Percentiles rank a stretch among this genome's conserved stretches.
Conservation (phyloP, 345 rosid species). For the Brassica incana region DNA sequence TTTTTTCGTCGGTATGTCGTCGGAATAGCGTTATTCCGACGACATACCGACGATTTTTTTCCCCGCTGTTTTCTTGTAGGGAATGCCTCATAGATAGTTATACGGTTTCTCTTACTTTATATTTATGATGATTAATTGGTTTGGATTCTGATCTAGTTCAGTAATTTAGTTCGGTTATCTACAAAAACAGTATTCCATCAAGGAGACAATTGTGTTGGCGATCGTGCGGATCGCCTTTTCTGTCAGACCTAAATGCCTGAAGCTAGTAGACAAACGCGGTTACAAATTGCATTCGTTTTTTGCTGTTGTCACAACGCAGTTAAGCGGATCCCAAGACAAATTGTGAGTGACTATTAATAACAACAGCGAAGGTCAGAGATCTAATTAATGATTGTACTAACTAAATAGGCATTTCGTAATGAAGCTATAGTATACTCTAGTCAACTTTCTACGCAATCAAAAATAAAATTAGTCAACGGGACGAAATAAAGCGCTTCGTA, state of each 20-base stretch:
- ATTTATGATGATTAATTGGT: not conserved
- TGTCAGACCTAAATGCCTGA: not conserved
- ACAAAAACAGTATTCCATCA: not conserved
- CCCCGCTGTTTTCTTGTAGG: no score
- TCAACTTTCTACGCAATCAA: slow-evolving; percentile 18
- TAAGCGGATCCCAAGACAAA: not conserved
- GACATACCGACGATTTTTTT: no score
- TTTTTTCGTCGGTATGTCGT: no score
- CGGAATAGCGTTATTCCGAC: no score
- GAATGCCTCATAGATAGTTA: not conserved
- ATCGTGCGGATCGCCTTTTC: not conserved
- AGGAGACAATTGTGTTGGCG: slow-evolving; percentile 3
- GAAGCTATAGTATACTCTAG: not conserved
- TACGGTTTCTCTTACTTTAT: not conserved
- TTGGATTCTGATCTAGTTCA: not conserved
- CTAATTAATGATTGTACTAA: slow-evolving; percentile 7
- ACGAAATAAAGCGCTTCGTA: not conserved
- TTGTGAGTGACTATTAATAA: not conserved
- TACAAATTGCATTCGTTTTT: not conserved
- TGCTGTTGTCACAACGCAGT: not conserved
- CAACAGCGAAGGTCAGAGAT: slow-evolving; percentile 11
- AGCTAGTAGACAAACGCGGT: not conserved
- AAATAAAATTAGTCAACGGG: not conserved
- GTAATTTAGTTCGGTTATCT: not conserved
- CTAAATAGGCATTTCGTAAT: not conserved